Conservation (phyloP, 495 filamentous ascomycete genomes). For the Physcia stellaris region DNA sequence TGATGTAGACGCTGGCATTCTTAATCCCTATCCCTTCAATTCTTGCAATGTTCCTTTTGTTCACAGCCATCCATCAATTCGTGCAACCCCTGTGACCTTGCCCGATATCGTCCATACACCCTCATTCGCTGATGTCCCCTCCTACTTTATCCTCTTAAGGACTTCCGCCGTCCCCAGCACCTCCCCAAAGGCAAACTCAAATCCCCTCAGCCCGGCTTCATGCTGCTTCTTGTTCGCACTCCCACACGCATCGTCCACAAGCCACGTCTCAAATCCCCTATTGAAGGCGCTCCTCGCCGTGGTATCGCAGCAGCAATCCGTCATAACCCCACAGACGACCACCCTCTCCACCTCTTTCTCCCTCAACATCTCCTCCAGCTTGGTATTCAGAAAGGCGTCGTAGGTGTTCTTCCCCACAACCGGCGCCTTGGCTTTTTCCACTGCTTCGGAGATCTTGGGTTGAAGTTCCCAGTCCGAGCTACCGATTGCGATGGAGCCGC, state of each 20-base stretch:
- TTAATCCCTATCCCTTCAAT: no score
- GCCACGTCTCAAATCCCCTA: constrained; percentile 28
- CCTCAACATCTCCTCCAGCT: constrained; percentile 15
- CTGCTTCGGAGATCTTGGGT: constrained; percentile 16
- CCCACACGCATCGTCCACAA: constrained; percentile 26
- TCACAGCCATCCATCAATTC: no score
- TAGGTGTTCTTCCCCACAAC: constrained; percentile 22
- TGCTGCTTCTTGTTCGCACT: constrained; percentile 21
- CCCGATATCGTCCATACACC: no score
- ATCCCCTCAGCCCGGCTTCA: constrained; percentile 20
- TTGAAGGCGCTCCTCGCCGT: constrained; percentile 28
- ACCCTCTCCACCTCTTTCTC: constrained; percentile 15
- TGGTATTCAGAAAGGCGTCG: constrained; percentile 20
- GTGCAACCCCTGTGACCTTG: no score
- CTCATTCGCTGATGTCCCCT: background rate
- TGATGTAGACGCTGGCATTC: no score
- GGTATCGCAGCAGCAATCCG: constrained; percentile 30
- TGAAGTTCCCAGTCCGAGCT: constrained; percentile 22
- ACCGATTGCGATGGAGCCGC: constrained; percentile 19
- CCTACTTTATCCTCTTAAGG: constrained; percentile 9
- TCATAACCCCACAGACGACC: constrained; percentile 30
- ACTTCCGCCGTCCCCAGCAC: constrained; percentile 21
- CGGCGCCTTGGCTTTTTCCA: constrained; percentile 8
- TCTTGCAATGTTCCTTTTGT: no score
- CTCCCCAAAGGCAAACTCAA: constrained; percentile 23